Conservation (phyloP, 2,329 filamentous ascomycete species). For the Shiraia sp. region DNA sequence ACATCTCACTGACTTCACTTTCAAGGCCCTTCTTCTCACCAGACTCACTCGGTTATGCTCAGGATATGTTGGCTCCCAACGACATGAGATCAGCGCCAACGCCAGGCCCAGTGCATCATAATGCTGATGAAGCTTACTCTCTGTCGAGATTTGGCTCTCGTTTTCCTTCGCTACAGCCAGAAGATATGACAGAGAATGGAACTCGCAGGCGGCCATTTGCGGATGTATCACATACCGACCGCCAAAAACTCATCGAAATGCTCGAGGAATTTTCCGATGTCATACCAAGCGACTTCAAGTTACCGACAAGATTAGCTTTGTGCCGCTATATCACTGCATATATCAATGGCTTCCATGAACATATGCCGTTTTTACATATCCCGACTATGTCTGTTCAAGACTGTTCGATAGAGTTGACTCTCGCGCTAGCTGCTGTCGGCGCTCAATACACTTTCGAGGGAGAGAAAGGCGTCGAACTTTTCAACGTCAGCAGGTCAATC, state of each 20-base stretch:
- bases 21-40: conserved; percentile 46
- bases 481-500: conserved; percentile 60
- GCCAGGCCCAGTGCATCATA: conserved; percentile 15
- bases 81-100: conserved; percentile 5
- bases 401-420: conserved; percentile 68
- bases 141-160: conserved; percentile 46
- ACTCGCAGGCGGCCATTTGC: conserved; percentile 27
- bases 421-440: conserved; percentile 70
- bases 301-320: conserved; percentile 70
- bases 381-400: conserved; percentile 66
- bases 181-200: conserved; percentile 28
- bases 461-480: conserved; percentile 58
- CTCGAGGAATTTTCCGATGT: conserved; percentile 65
- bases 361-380: conserved; percentile 67
- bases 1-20: not conserved
- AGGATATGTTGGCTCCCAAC: conserved; percentile 25
- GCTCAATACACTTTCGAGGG: conserved; percentile 65
- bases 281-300: conserved; percentile 64
- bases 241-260: conserved; percentile 57
- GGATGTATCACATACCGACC: conserved; percentile 41
- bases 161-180: conserved; percentile 46
- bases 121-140: conserved; percentile 33
- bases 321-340: conserved; percentile 72
- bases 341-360: conserved; percentile 66
- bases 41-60: conserved; percentile 39